Conservation (phyloP, 257 asterid species). For the Sherardia arvensis region DNA sequence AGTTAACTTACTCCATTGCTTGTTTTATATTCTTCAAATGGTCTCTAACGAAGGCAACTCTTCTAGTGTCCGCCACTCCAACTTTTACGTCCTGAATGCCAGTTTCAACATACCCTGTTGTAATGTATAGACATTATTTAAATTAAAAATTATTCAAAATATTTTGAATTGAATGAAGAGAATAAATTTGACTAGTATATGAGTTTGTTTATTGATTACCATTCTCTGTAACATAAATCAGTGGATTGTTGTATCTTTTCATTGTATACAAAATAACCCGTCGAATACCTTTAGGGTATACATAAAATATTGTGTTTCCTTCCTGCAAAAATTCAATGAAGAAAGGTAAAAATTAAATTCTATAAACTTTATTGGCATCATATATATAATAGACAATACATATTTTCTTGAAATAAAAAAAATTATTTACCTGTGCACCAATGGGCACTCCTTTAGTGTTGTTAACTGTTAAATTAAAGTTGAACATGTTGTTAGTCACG, state of each 20-base stretch:
- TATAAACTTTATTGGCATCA: not conserved
- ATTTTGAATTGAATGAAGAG: not conserved
- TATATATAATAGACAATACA: no score
- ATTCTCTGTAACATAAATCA: conserved; percentile 17
- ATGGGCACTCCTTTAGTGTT: not conserved
- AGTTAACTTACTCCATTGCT: conserved; percentile 36
- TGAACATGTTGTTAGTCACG: no score
- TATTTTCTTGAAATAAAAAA: no score
- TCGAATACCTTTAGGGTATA: conserved; percentile 10
- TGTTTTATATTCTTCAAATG: conserved; percentile 14
- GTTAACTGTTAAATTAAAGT: no score
- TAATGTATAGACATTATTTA: not conserved
- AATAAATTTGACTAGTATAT: no score
- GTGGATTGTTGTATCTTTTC: conserved; percentile 16
- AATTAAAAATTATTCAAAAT: not conserved
- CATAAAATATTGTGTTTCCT: not conserved
- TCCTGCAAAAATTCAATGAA: conserved; percentile 4
- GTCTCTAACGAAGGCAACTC: conserved; percentile 17
- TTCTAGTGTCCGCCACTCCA: conserved; percentile 12
- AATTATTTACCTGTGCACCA: not conserved
- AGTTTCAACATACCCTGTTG: conserved; percentile 17
- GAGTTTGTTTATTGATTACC: conserved; percentile 4
- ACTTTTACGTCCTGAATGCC: not conserved
- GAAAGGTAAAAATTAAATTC: not conserved
- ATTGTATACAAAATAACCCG: conserved; percentile 10